Conservation (phyloP, 768 basidiomycete species). For the Crepidotus variabilis region DNA sequence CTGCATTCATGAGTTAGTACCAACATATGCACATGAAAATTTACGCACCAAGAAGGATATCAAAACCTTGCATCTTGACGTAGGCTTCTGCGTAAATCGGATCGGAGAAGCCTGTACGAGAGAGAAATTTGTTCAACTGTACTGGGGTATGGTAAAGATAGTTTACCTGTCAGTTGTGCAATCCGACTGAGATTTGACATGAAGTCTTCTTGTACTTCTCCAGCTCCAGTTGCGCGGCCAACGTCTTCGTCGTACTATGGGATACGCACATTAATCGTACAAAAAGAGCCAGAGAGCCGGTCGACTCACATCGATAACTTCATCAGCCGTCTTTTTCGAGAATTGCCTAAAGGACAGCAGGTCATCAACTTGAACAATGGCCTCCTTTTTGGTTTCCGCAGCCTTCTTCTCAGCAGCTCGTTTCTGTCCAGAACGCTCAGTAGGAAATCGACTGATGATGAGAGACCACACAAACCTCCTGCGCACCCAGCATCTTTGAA, state of each 20-base stretch:
- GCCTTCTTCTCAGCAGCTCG: constrained; percentile 90
- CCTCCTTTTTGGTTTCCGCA: constrained; percentile 62
- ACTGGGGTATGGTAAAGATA: not conserved
- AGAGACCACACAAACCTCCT: constrained; percentile 60
- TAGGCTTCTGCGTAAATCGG: constrained; percentile 98
- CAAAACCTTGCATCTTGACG: constrained; percentile 97
- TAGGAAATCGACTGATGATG: not conserved
- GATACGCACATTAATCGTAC: constrained; percentile 3
- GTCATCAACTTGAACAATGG: constrained; percentile 90
- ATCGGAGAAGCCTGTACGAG: constrained; percentile 81
- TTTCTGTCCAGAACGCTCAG: constrained; percentile 45
- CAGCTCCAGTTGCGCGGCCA: constrained; percentile 81
- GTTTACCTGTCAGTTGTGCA: constrained; percentile 83
- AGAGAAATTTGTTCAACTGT: not conserved
- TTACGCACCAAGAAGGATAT: constrained; percentile 79
- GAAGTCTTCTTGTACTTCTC: constrained; percentile 86
- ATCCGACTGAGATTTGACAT: constrained; percentile 92
- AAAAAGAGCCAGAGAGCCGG: not conserved
- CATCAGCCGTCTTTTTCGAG: constrained; percentile 84
- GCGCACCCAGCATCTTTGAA: constrained; percentile 91
- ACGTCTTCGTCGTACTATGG: constrained; percentile 84
- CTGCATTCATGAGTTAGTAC: constrained; percentile 30
- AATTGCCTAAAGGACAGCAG: constrained; percentile 90
- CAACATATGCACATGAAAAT: not conserved
- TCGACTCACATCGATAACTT: constrained; percentile 63